These are phyloP conservation scores for Themeda triandra DNA, from an alignment of 176 grass and related monocot genomes.

Conservation along the genomic window DNA sequence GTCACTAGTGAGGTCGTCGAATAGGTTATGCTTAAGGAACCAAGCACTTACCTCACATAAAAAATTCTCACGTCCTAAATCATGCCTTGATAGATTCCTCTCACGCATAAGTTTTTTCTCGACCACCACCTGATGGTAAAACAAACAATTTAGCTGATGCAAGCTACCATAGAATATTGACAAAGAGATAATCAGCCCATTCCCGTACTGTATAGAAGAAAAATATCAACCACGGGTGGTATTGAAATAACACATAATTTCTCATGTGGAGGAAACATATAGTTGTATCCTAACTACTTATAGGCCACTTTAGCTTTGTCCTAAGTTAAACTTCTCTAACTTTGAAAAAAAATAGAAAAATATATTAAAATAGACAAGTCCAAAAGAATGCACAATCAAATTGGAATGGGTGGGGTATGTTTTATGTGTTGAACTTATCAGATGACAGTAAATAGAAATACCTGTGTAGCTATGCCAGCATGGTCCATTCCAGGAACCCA, in stretches of 20 bases:
- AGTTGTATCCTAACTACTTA: neutral
- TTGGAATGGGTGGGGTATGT: neutral
- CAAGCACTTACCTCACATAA: slow-evolving; percentile 58
- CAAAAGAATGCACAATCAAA: neutral
- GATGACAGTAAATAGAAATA: slow-evolving; percentile 5
- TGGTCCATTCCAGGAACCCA: slow-evolving; percentile 95
- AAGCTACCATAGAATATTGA: neutral
- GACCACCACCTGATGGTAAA: slow-evolving; percentile 62
- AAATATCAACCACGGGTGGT: neutral
- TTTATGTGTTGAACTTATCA: neutral
- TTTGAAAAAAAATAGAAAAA: neutral
- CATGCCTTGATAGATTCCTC: slow-evolving; percentile 79
- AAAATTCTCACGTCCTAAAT: slow-evolving; percentile 71
- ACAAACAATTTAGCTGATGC: neutral
- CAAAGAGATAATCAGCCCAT: neutral
- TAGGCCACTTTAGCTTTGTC: neutral
- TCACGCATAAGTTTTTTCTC: slow-evolving; percentile 97
- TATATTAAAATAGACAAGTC: neutral
- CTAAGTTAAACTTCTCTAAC: neutral
- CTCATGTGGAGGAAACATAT: neutral
- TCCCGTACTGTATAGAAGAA: neutral
- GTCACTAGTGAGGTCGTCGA: neutral
- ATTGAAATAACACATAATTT: neutral
- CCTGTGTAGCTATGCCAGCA: slow-evolving; percentile 96
- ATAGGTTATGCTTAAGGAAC: neutral